Evolutionary conservation across 116 monocot genomes (phyloP), one percentile per base, ranked within the genome.

Genomic region (Papilionanthe hybrid): DNA sequence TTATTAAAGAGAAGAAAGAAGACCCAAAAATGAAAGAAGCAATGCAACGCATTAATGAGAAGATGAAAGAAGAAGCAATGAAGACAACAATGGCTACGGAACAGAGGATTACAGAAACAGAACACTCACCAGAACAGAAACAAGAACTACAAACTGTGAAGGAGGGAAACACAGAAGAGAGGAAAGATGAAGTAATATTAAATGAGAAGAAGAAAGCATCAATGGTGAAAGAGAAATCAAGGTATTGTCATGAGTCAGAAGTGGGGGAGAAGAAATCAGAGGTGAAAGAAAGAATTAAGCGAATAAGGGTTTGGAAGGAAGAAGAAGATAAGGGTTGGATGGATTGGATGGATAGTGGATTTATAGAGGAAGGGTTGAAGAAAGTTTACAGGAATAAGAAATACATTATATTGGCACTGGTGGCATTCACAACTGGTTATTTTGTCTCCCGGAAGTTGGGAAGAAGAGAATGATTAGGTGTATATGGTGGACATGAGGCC

Each of bases 391-490:
- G 58, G 60, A 86, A 91, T 82, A 87, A 66, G 78, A 86, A 78
- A 56, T 78, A 75, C 48, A 88, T 94, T 48, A 85, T 56, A 41
- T 80, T 85, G 23, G 89, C 87, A 7, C 66, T 84, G 32, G 78
- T 79, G 44, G 89, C 86, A 3, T 87, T 92, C 50, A 76, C 89
- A 11, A 63, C 89, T 25, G 86, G 90, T 23, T 84, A 86, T 66
- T 76, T 65, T 76, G 74, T 86, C 43, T 83, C 88, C 5, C 25
- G 43, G 5, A 90, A 78, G 53, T 45, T 88, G 45, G 79, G 79
- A 81, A 65, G 71, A 83, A 83, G 48, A 48, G 68, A 71, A 45
- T 29, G 48, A 80, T 78, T 63, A 25, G 63, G 6, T 63, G 63
- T 23, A 63, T 23, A 63, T 63, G 5, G 53, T 53, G 15, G 17